These are phyloP conservation scores for Ensete ventricosum DNA, from an alignment of 176 grass and related monocot species.

Conservation along the genomic window DNA sequence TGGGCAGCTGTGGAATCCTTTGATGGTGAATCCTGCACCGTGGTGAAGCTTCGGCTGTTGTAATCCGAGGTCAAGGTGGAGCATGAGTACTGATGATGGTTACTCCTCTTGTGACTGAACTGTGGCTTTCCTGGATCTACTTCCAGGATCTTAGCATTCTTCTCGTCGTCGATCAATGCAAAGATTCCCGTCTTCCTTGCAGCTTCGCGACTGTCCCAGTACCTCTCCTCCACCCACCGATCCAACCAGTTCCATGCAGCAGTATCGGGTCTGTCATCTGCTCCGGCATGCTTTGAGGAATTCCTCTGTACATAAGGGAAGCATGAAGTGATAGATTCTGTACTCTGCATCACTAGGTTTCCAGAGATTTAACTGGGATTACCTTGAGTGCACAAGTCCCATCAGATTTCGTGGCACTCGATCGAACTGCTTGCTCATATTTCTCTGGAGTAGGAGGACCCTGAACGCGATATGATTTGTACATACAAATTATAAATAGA, in stretches of 20 bases:
- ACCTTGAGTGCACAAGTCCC: slow-evolving; percentile 53
- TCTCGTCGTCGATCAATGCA: slow-evolving; percentile 41
- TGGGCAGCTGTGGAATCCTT: slow-evolving; percentile 60
- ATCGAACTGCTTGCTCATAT: slow-evolving; percentile 33
- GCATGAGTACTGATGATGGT: slow-evolving; percentile 34
- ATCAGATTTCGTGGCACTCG: slow-evolving; percentile 31
- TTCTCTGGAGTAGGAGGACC: slow-evolving; percentile 49
- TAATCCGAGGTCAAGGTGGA: slow-evolving; percentile 45
- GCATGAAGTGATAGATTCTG: background rate
- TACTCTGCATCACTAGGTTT: background rate
- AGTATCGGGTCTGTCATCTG: slow-evolving; percentile 48
- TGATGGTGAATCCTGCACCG: slow-evolving; percentile 54
- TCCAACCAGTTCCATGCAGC: slow-evolving; percentile 79
- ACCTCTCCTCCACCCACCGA: slow-evolving; percentile 74
- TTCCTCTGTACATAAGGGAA: slow-evolving; percentile 28
- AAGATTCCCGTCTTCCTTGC: background rate
- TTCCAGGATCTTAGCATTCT: slow-evolving; percentile 79
- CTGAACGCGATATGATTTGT: slow-evolving; percentile 23
- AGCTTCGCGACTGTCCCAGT: slow-evolving; percentile 2
- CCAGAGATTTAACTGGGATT: background rate
- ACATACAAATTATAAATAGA: background rate
- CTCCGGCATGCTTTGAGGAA: slow-evolving; percentile 23
- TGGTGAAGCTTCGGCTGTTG: slow-evolving; percentile 54
- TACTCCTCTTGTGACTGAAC: slow-evolving; percentile 2
- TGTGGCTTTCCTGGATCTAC: slow-evolving; percentile 71